Conservation (phyloP, 257 asterid species). For the Nicotiana benthamiana region DNA sequence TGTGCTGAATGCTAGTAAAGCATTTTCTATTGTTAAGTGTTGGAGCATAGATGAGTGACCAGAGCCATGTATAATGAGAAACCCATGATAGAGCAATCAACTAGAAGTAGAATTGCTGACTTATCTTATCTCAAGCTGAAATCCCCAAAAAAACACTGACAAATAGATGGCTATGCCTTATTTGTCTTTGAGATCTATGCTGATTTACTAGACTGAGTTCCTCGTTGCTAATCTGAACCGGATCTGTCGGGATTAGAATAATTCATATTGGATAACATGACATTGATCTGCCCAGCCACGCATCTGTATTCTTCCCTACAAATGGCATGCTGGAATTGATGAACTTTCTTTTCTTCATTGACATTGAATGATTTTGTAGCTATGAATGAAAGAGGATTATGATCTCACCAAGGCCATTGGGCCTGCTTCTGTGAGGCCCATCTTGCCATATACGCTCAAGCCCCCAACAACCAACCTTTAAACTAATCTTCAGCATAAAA, state of each 20-base stretch:
- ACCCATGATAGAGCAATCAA: neutral
- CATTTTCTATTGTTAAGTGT: neutral
- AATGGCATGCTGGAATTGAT: neutral
- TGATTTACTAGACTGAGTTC: neutral
- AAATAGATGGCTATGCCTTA: neutral
- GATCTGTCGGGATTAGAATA: neutral
- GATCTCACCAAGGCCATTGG: too few relatives aligned
- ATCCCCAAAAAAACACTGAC: neutral
- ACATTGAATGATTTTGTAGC: too few relatives aligned
- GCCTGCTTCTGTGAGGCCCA: too few relatives aligned
- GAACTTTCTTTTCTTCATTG: neutral
- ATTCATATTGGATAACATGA: neutral
- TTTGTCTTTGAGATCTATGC: neutral
- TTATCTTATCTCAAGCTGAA: neutral
- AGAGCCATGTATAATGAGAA: neutral
- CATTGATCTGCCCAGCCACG: neutral
- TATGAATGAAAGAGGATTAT: too few relatives aligned
- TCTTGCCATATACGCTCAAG: too few relatives aligned
- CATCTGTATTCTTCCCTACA: neutral
- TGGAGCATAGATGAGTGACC: conserved; percentile 1
- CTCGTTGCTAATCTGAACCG: neutral
- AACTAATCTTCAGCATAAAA: too few relatives aligned
- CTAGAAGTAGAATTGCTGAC: neutral
- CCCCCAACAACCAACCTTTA: too few relatives aligned
- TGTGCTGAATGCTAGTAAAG: neutral